These are phyloP conservation scores for Senecio squalidus DNA, from an alignment of 140 eudicot species.

Conservation along the genomic window DNA sequence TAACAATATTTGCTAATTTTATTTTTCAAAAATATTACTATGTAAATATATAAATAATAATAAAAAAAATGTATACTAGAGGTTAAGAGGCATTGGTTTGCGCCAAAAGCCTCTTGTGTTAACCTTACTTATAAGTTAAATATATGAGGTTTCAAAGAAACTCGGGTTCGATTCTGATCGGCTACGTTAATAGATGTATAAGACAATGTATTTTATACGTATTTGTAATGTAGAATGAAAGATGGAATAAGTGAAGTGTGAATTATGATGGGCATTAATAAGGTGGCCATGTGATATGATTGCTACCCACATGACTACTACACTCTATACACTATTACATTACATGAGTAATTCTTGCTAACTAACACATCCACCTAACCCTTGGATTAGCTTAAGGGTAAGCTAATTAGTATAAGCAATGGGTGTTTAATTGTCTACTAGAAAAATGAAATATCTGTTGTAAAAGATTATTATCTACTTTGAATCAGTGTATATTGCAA, in stretches of 20 bases:
- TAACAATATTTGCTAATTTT: conserved; percentile 49
- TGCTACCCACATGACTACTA: conserved; percentile 30
- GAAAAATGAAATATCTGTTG: background rate
- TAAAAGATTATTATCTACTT: too few relatives aligned
- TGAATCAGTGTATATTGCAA: too few relatives aligned
- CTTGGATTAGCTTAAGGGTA: background rate
- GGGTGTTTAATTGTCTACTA: background rate
- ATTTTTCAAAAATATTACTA: background rate
- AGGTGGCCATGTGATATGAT: conserved; percentile 25
- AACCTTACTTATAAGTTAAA: too few relatives aligned
- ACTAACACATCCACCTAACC: conserved; percentile 3
- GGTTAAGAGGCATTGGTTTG: too few relatives aligned
- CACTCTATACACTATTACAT: too few relatives aligned
- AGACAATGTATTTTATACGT: too few relatives aligned
- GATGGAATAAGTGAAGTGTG: background rate
- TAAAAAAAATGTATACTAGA: background rate
- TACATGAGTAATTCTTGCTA: background rate
- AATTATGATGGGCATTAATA: conserved; percentile 5
- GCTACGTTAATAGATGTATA: background rate
- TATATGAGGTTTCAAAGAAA: too few relatives aligned
- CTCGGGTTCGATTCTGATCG: too few relatives aligned
- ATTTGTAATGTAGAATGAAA: background rate
- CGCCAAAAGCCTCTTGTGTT: too few relatives aligned
- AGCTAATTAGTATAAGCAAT: background rate
- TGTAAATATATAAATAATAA: background rate